phyloP scores from a whole-genome alignment of 2,329 filamentous ascomycete species.

The Arthrinium puccinioides region DNA sequence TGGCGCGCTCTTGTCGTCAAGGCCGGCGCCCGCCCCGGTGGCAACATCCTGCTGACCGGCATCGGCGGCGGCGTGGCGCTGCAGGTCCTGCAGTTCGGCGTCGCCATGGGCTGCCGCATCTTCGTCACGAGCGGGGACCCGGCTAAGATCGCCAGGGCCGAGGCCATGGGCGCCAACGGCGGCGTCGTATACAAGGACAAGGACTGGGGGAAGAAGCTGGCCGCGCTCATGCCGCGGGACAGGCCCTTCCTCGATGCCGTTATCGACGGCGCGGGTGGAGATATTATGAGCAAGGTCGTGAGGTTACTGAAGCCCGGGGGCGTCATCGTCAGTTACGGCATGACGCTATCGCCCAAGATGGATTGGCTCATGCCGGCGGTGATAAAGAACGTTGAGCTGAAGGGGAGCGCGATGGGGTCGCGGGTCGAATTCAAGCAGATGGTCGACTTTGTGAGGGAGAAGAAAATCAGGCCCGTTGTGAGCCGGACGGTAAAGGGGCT shows the following conservation, averaged over 20 bases:
- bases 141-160: constrained; percentile 69
- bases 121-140: constrained; percentile 71
- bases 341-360: constrained; percentile 83
- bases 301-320: constrained; percentile 74
- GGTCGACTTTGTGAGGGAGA: constrained; percentile 70
- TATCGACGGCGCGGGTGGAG: constrained; percentile 84
- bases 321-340: constrained; percentile 80
- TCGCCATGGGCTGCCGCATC: constrained; percentile 67
- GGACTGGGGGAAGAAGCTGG: constrained; percentile 74
- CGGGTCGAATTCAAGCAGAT: constrained; percentile 85
- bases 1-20: constrained; percentile 85
- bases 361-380: constrained; percentile 79
- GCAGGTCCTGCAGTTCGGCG: constrained; percentile 72
- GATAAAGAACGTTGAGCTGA: constrained; percentile 79
- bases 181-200: constrained; percentile 77
- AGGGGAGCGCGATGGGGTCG: constrained; percentile 86
- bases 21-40: constrained; percentile 53
- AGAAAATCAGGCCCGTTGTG: constrained; percentile 70
- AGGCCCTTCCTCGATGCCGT: constrained; percentile 72
- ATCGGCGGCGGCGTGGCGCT: constrained; percentile 91
- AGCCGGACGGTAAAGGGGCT: constrained; percentile 68
- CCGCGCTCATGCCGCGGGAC: constrained; percentile 52
- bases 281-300: constrained; percentile 63
- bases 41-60: constrained; percentile 79
- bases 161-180: constrained; percentile 63